Evolutionary conservation across 2,329 filamentous ascomycete species (phyloP), one percentile per base, ranked within the genome.

Genomic region (Hypoxylon sp.): DNA sequence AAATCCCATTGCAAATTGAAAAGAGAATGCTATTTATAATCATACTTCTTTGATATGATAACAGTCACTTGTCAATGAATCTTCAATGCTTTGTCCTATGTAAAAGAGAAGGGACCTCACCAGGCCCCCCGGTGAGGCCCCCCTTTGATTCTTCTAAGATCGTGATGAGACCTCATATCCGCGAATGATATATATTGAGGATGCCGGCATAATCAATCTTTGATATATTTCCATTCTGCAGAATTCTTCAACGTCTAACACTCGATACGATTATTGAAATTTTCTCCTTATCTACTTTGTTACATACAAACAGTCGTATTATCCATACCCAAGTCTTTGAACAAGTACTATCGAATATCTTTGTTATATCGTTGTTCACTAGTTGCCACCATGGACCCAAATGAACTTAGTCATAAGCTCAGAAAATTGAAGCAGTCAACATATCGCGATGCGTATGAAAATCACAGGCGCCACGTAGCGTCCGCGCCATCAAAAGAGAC

Each of bases 1-100:
- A 17, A 33, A 14, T n/a, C 19, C 8, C 17, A 8, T 47, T n/a
- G 8, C 10, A 10, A 11, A 46, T 47, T 22, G 9, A 47, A 56
- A 42, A 4, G 29, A 31, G 14, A 29, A 47, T 22, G 13, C 10
- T 29, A 29, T 31, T 44, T 42, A 35, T 24, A 39, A 54, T 19
- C 17, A 2, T 44, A 11, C 19, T 11, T n/a, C 46, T 51, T 50
- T 51, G n/a, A 44, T 47, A 31, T 14, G 19, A 17, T 19, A 13
- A 10, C 22, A 33, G 39, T 46, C n/a, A 33, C 24, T 44, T 31
- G 14, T 5, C n/a, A 22, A n/a, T 10, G 5, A n/a, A 2, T 39
- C 5, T n/a, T 24, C 1, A 33, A 37, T 53, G 24, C 37, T 53
- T 53, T 61, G 37, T 61, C 37, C 31, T 14, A 8, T 17, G 4